Percentiles rank a stretch among this genome's conserved stretches.
phyloP scores from a whole-genome alignment of 2,329 filamentous ascomycete species.

The Emmonsia crescens region DNA sequence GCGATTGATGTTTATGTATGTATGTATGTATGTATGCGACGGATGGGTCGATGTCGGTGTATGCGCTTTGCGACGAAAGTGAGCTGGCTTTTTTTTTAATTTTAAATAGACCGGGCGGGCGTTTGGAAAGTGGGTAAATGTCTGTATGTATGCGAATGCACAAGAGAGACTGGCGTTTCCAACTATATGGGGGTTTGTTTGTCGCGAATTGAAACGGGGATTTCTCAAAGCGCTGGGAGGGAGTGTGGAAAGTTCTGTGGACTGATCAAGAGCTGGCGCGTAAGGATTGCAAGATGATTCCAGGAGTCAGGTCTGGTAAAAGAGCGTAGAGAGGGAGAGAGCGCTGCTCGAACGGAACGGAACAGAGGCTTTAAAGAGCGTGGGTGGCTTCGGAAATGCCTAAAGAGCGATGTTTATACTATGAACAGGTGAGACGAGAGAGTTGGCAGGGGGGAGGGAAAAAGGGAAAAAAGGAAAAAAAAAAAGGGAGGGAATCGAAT shows the following conservation, averaged over 20 bases:
- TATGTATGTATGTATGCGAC: background rate
- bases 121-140: too few relatives aligned
- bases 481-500: too few relatives aligned
- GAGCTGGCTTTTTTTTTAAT: background rate
- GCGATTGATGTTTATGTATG: background rate
- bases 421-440: conserved; percentile 12
- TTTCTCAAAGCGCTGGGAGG: background rate
- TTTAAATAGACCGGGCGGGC: too few relatives aligned
- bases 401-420: conserved; percentile 13
- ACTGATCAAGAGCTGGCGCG: background rate
- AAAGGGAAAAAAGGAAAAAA: too few relatives aligned
- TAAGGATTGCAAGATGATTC: background rate
- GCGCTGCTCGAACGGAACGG: background rate
- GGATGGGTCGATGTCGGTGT: background rate
- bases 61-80: background rate
- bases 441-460: conserved; percentile 5
- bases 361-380: conserved; percentile 14
- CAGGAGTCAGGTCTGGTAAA: background rate
- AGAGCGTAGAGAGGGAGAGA: conserved; percentile 4
- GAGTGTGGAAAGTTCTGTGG: background rate
- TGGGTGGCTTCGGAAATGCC: conserved; percentile 17
- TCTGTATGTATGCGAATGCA: background rate
- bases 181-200: background rate
- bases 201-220: background rate
- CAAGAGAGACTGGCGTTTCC: background rate